These are phyloP conservation scores for Yamadazyma insecticola DNA, from an alignment of 805 yeast species.

Conservation along the genomic window DNA sequence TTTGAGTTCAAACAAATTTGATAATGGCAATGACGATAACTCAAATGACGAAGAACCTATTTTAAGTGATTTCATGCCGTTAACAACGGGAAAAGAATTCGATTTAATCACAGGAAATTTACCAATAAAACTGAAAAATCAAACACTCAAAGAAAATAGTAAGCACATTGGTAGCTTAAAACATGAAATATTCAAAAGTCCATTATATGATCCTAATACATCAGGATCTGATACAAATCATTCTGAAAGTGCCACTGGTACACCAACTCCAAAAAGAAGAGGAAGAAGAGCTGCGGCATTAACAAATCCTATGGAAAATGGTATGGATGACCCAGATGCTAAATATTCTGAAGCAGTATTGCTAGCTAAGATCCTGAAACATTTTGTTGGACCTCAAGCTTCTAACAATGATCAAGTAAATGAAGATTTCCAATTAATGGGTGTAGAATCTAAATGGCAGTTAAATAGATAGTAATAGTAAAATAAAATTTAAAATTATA, in stretches of 20 bases:
- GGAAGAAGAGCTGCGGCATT: too few species aligned
- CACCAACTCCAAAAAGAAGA: conserved; percentile 22
- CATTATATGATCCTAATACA: conserved; percentile 40
- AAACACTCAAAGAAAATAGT: conserved; percentile 13
- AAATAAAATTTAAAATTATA: too few species aligned
- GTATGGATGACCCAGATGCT: conserved; percentile 11
- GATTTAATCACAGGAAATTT: conserved; percentile 36
- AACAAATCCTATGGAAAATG: too few species aligned
- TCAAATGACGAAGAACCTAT: conserved; percentile 5
- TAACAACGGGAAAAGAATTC: conserved; percentile 33
- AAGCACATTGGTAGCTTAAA: too few species aligned
- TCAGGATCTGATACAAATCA: conserved; percentile 40
- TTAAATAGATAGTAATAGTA: too few species aligned
- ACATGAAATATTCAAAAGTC: conserved; percentile 37
- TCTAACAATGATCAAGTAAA: conserved; percentile 29
- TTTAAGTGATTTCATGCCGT: conserved; percentile 40
- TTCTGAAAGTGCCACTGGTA: conserved; percentile 12
- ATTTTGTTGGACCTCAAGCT: conserved; percentile 35
- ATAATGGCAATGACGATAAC: conserved; percentile 1
- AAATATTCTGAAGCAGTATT: conserved; percentile 30
- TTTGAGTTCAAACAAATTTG: conserved; percentile 7
- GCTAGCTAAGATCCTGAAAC: conserved; percentile 40
- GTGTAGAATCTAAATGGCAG: conserved; percentile 34
- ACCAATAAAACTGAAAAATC: conserved; percentile 15
- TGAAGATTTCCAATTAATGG: conserved; percentile 33